Conservation (phyloP, 495 filamentous ascomycete species). For the Talaromyces stipitatus region DNA sequence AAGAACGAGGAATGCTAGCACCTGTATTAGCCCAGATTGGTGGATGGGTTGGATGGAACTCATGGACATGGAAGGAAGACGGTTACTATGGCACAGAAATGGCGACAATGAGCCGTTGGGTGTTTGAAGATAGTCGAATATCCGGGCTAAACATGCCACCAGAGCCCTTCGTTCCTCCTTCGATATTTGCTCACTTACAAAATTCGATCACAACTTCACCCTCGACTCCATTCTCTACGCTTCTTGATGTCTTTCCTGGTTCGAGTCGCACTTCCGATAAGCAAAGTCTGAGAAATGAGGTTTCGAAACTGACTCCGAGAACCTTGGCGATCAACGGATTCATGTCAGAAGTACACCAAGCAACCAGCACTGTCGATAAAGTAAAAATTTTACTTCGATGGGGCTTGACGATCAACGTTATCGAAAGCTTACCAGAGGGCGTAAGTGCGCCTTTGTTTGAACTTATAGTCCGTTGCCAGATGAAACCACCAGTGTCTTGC, state of each 20-base stretch:
- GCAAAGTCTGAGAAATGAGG: slow-evolving; percentile 32
- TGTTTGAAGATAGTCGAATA: slow-evolving; percentile 51
- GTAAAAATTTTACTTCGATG: slow-evolving; percentile 37
- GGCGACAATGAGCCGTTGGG: slow-evolving; percentile 50
- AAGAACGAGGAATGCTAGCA: slow-evolving; percentile 48
- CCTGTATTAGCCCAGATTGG: slow-evolving; percentile 73
- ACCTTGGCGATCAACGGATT: slow-evolving; percentile 59
- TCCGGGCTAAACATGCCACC: slow-evolving; percentile 34
- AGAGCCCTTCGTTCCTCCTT: slow-evolving; percentile 60
- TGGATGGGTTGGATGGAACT: slow-evolving; percentile 74
- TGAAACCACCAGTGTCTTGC: slow-evolving; percentile 73
- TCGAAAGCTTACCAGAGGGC: slow-evolving; percentile 77
- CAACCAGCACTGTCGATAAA: slow-evolving; percentile 25
- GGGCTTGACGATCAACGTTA: slow-evolving; percentile 34
- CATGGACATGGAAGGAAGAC: slow-evolving; percentile 51
- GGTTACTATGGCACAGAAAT: slow-evolving; percentile 66
- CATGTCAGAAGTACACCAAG: slow-evolving; percentile 27
- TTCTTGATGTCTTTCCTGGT: slow-evolving; percentile 47
- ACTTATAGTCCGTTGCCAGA: slow-evolving; percentile 74
- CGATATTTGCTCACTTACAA: slow-evolving; percentile 62
- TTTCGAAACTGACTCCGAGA: slow-evolving; percentile 51
- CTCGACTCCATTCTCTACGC: slow-evolving; percentile 46
- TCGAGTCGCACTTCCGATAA: slow-evolving; percentile 30
- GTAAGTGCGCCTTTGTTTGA: slow-evolving; percentile 73
- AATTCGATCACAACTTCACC: slow-evolving; percentile 21